A percentile compares a stretch with the other conserved stretches of the same genome.
These are phyloP conservation scores for Waitea zeae DNA, from an alignment of 1,284 basidiomycete species.

Conservation along the genomic window DNA sequence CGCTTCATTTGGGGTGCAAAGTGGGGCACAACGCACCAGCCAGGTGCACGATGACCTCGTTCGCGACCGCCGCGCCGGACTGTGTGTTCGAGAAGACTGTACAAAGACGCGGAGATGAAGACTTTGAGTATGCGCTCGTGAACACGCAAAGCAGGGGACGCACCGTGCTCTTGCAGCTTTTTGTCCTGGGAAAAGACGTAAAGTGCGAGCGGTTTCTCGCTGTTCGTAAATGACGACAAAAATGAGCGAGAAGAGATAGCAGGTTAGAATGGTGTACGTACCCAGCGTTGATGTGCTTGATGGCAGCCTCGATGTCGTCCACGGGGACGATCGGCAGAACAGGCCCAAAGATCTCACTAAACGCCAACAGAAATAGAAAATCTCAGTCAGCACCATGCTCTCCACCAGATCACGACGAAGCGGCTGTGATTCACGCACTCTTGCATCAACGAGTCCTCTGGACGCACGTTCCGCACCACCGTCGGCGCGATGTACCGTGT, in stretches of 20 bases:
- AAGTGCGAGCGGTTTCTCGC: conserved; percentile 61
- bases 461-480: conserved; percentile 40
- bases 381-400: neutral
- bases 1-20: neutral
- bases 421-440: conserved; percentile 31
- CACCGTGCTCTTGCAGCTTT: conserved; percentile 44
- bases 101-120: neutral
- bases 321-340: conserved; percentile 63
- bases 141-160: neutral
- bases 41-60: conserved; percentile 41
- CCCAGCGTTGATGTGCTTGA: conserved; percentile 49
- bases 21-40: conserved; percentile 21
- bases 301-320: conserved; percentile 52
- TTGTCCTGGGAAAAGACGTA: conserved; percentile 59
- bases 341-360: conserved; percentile 20
- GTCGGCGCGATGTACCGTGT: conserved; percentile 52
- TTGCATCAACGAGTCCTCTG: conserved; percentile 57
- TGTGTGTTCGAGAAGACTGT: conserved; percentile 51
- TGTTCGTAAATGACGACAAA: conserved; percentile 11
- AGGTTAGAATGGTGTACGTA: conserved; percentile 14
- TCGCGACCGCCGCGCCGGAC: conserved; percentile 51
- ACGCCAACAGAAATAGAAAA: neutral
- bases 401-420: neutral
- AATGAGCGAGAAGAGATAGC: neutral
- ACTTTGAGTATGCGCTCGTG: neutral